These are phyloP conservation scores for Boletus sp. DNA, from an alignment of 1,284 basidiomycete species.

Conservation along the genomic window DNA sequence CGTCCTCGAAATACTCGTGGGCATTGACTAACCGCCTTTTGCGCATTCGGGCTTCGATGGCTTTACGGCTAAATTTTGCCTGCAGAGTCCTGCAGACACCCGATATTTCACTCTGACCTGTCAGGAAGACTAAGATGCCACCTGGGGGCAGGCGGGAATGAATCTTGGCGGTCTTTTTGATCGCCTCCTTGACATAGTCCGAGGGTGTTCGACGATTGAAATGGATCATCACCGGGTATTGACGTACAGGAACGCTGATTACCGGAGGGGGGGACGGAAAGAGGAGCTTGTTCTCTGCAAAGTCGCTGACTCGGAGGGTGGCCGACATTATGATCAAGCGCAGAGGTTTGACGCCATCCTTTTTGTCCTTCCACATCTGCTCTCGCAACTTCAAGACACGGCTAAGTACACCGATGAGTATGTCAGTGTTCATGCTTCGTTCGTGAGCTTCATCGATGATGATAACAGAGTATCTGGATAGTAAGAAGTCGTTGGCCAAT, in stretches of 20 bases:
- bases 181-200: conserved; percentile 89
- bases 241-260: conserved; percentile 85
- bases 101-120: conserved; percentile 97
- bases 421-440: conserved; percentile 96
- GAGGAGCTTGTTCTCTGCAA: conserved; percentile 81
- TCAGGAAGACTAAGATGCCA: conserved; percentile 96
- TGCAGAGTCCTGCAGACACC: conserved; percentile 85
- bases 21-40: conserved; percentile 33
- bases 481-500: conserved; percentile 85
- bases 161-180: conserved; percentile 90
- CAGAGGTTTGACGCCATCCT: conserved; percentile 59
- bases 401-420: conserved; percentile 93
- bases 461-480: conserved; percentile 89
- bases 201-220: conserved; percentile 84
- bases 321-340: conserved; percentile 99
- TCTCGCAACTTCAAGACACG: conserved; percentile 88
- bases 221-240: conserved; percentile 94
- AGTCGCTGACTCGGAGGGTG: conserved; percentile 91
- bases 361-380: conserved; percentile 78
- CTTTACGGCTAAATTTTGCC: conserved; percentile 69
- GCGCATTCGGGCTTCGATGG: conserved; percentile 51
- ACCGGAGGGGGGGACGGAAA: conserved; percentile 86
- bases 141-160: conserved; percentile 89
- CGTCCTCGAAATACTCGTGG: conserved; percentile 30
- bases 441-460: conserved; percentile 99